phyloP scores from a whole-genome alignment of 2,329 filamentous ascomycete genomes.

The Grosmannia penicillata region DNA sequence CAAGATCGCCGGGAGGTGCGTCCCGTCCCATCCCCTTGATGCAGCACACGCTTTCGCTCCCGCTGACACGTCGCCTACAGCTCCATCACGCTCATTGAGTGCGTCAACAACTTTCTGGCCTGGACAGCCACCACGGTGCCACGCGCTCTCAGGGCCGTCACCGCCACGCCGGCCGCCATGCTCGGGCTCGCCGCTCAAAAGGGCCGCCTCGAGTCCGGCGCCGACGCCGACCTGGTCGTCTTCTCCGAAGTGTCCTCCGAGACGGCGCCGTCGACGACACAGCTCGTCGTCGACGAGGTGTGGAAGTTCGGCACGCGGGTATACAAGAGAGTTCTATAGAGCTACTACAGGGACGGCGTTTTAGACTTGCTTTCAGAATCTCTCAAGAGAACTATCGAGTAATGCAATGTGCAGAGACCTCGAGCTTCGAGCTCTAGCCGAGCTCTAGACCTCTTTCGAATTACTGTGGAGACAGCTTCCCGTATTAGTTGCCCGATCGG shows the following conservation, averaged over 20 bases:
- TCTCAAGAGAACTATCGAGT: too few species aligned
- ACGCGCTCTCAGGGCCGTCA: constrained; percentile 57
- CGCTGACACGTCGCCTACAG: too few species aligned
- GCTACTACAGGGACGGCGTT: too few species aligned
- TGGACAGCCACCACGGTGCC: constrained; percentile 58
- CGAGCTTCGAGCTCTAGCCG: too few species aligned
- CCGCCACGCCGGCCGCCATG: constrained; percentile 63
- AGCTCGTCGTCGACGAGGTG: constrained; percentile 55
- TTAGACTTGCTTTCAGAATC: too few species aligned
- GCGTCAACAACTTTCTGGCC: constrained; percentile 65
- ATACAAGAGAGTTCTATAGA: constrained; percentile 7
- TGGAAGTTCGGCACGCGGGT: constrained; percentile 62
- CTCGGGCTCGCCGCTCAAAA: constrained; percentile 52
- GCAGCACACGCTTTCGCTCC: too few species aligned
- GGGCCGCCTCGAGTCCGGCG: constrained; percentile 46
- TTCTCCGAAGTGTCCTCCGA: constrained; percentile 43
- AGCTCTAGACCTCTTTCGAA: too few species aligned
- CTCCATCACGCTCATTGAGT: constrained; percentile 62
- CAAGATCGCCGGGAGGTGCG: constrained; percentile 69
- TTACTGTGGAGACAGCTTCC: too few species aligned
- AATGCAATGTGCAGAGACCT: too few species aligned
- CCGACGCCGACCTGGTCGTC: constrained; percentile 56
- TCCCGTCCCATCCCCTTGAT: too few species aligned
- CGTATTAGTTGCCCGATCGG: too few species aligned
- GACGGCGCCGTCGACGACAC: constrained; percentile 12